phyloP scores from a whole-genome alignment of 257 asterid genomes.

The Eucommia ulmoides region DNA sequence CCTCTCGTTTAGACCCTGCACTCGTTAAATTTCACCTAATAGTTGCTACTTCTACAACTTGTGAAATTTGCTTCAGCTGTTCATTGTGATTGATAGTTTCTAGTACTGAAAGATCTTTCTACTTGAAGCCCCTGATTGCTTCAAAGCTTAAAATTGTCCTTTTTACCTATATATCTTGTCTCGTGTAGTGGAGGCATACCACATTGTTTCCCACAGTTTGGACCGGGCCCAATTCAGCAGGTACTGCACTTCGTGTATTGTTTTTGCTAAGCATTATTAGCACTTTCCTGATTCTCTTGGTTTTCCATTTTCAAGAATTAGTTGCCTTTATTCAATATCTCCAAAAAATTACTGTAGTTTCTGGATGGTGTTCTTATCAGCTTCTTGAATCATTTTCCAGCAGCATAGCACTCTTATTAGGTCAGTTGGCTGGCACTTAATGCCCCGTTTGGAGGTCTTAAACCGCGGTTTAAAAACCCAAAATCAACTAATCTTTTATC shows the following conservation, averaged over 20 bases:
- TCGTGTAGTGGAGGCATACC: constrained; percentile 89
- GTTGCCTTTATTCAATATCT: neutral
- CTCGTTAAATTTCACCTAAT: too few species aligned
- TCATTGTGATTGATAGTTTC: neutral
- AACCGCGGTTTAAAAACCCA: too few species aligned
- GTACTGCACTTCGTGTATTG: constrained; percentile 20
- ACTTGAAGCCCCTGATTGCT: neutral
- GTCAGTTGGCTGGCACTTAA: too few species aligned
- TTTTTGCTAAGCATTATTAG: neutral
- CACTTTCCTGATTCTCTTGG: neutral
- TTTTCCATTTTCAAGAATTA: neutral
- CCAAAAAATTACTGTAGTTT: neutral
- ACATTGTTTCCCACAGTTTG: constrained; percentile 99
- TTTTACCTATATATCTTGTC: constrained; percentile 11
- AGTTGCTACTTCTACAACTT: constrained; percentile 12
- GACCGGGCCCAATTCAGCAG: constrained; percentile 95
- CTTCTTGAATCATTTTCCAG: neutral
- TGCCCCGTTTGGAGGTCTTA: too few species aligned
- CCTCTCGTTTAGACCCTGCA: constrained; percentile 1
- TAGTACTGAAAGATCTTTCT: too few species aligned
- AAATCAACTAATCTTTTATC: too few species aligned
- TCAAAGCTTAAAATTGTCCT: neutral
- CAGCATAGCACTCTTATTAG: neutral
- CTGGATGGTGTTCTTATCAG: neutral
- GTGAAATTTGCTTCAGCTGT: neutral